Evolutionary conservation across 345 rosid species (phyloP), one percentile per base, ranked within the genome.

Genomic region (Sisymbrium altissimum): DNA sequence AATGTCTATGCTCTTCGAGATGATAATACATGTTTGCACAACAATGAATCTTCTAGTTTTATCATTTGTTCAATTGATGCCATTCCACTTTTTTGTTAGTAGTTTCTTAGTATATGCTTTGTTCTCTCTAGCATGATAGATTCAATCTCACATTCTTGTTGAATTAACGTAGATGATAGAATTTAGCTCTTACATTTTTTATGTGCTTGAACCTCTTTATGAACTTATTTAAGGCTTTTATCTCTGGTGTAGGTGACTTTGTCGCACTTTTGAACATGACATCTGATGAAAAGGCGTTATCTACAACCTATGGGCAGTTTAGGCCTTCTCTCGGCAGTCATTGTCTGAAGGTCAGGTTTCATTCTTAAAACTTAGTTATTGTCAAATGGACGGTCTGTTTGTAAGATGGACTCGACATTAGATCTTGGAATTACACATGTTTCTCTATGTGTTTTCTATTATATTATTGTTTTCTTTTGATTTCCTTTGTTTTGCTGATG

Each of bases 311-410:
- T 73, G 99, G 99, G 61, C 90, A 88, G 73, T 77, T 95, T 75
- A 88, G 84, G 81, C 99, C 99, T 43, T 97, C 99, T 64, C 91
- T 95, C 27, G 97, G 99, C 76, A 92, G 93, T 80, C 94, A 92
- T 78, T 97, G 99, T 21, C 83, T 95, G 49, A 95, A 90, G 99
- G 97, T 95, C 29, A 70, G 81, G 45, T 75, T 70, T 66, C 48
- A 4, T 66, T 71, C 9, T 67, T 43, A 56, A 6, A 2, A 54
- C 18, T 68, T 61, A 35, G 41, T 74, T 29, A 29, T 17, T 39
- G 57, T 23, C 44, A 18, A 66, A 27, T 49, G 29, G 44, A 72
- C 30, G 49, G 25, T 74, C 43, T 59, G 15, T 15, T 21, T 46
- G 41, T 58, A 27, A 8, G 43, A 38, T 74, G 60, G 36, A 12